Evolutionary conservation across 305 asterid genomes (phyloP), one percentile per base, ranked within the genome.

Genomic region (Euphrasia arctica): DNA sequence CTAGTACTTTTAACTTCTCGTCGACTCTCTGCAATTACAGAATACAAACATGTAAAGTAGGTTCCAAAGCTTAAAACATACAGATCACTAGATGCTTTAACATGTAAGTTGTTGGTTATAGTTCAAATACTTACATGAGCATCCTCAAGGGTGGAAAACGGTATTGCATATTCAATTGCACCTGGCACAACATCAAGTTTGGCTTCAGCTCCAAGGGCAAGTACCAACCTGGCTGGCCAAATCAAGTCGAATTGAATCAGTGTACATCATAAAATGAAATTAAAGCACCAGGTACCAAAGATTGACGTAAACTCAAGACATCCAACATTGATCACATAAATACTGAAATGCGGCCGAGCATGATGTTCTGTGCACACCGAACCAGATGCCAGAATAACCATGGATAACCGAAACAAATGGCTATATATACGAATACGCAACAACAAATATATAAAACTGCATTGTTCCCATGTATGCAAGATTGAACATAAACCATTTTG

Each of bases 151-250:
- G 94, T 92, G 75, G 93, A 85, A 83, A 92, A 92, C 64, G 98
- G 98, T 49, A 92, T 70, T 9, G 98, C 97, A 77, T 84, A 67
- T 58, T 87, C 95, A 4, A 71, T 65, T 62, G 97, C 96, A 60
- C 98, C 98, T 43, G 98, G 97, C 75, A 84, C 96, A 52, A 77
- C 43, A 79, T 92, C 93, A 77, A 89, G 85, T 78, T 84, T 87
- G 73, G 97, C 66, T 73, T 89, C 91, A 73, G 95, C 95, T 81
- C 97, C 98, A 54, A 89, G 80, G 22, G 98, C 96, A 83, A 92
- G 89, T 67, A 92, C 97, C 96, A 92, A 84, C 98, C 97, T 92
- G 88, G 88, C 98, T 89, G 88, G 83, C 91, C 89, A 77, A 68
- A 74, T 75, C 49, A 73, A 79, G 58, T 64, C 58, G 67, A 58